Evolutionary conservation across 192 early-diverging fungal genomes (phyloP).

Genomic region (Backusella psychrophila): DNA sequence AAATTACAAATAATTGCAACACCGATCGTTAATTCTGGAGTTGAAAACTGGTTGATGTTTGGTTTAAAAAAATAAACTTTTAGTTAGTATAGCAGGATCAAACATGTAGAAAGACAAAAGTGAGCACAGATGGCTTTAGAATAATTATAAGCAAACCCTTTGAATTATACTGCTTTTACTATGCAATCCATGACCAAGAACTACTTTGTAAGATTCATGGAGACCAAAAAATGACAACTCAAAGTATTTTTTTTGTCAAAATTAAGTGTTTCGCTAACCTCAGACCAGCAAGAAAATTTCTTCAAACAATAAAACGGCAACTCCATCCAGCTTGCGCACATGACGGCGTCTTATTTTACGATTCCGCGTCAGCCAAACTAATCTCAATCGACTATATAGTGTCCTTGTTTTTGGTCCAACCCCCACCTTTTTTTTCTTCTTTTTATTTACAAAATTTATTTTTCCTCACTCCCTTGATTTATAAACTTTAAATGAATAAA

Average conservation of each 20-base stretch:
- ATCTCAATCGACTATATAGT: not conserved
- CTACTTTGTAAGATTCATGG: not conserved
- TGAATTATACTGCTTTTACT: not conserved
- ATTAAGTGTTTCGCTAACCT: constrained; percentile 7
- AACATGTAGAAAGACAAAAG: not conserved
- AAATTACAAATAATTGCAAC: constrained; percentile 4
- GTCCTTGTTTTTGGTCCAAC: not conserved
- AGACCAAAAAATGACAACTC: not conserved
- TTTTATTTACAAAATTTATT: not conserved
- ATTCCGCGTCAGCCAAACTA: not conserved
- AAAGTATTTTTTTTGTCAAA: not conserved
- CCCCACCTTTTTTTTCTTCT: not conserved
- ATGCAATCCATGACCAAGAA: not conserved
- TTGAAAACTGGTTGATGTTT: not conserved
- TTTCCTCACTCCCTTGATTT: not conserved
- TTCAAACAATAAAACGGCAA: not conserved
- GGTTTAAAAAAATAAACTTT: not conserved
- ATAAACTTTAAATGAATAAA: not conserved
- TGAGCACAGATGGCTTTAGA: not conserved
- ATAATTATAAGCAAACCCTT: not conserved
- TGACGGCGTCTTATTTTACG: constrained; percentile 1
- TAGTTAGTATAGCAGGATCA: not conserved
- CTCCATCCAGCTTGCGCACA: not conserved
- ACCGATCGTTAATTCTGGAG: not conserved
- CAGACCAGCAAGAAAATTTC: constrained; percentile 11